Base-by-base conservation (phyloP, 1,284 basidiomycete genomes). In the Cutaneotrichosporon daszewskae region DNA sequence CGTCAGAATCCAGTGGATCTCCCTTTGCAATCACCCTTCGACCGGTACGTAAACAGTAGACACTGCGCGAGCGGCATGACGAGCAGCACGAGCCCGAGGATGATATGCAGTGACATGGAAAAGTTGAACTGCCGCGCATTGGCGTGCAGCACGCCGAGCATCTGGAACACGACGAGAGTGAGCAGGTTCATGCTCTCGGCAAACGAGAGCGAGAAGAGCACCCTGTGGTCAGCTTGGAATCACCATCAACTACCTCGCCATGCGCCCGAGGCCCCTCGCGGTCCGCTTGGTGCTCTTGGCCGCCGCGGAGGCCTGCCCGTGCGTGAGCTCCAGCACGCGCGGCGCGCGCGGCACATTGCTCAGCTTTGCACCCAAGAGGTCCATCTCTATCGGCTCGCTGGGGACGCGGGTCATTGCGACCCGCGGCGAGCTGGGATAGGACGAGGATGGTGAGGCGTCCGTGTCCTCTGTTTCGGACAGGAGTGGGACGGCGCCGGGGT, bases 161-260 rank as follows among this genome's bases (percentile, higher is more conserved):
- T 52, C 35, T 70, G 64, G 37, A 66, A 64, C 28, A 67, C 58
- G 26, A 72, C 71, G 18, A 72, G 52, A 2, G 59, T 57, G 24
- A 72, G 45, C n/a, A 72, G 52, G 36, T 64, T 64, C 41, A 68
- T 64, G 23, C 60, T 54, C 47, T 72, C 71, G 2, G 69, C 66
- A 47, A 71, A 66, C 40, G 64, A 68, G 3, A 68, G 36, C 5
- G 66, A 66, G 47, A 72, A 71, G 25, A 72, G 55, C 4, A 57
- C 47, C 32, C 69, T 69, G 32, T 34, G 8, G 37, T 34, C 25
- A 37, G 37, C 37, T 5, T 34, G 20, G 27, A 12, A n/a, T n/a
- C n/a, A n/a, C n/a, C 2, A 4, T 32, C 16, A 24, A 47, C 58
- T 39, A 65, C 64, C 60, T 53, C 6, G 63, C 55, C 5, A 57